Base-by-base conservation (phyloP, 176 grass and related monocot genomes). In the Cenchrus purpureus region DNA sequence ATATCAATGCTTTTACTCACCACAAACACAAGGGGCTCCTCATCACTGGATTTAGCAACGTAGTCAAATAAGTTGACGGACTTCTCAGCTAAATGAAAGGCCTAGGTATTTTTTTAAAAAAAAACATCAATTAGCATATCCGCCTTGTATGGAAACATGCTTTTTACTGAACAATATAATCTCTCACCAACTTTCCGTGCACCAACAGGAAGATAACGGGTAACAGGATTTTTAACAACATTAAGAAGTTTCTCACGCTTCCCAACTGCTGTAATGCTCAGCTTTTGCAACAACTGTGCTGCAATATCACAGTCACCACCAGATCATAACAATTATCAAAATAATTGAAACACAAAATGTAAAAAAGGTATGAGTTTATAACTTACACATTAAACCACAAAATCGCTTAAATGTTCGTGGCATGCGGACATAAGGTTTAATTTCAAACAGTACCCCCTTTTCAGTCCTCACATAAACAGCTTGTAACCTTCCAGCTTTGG, bases 201-300 rank as follows among this genome's bases (percentile, higher is more conserved):
- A 52, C 91, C 91, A 83, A 92, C 86, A 77, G 97, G 97, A 78
- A 98, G 79, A 83, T 96, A 86, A 8, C 86, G 91, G 49, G 91
- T 89, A 67, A 98, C 93, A 87, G 93, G 97, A 89, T 96, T 98
- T 88, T 98, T 95, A 86, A 96, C 94, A 52, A 98, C 90, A 83
- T 96, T 94, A 79, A 98, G 91, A 81, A 98, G 93, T 83, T 98
- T 98, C 84, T 98, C 96, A 40, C 89, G 87, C 73, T 92, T 98
- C 7, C 91, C 96, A 68, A 89, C 93, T 85, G 96, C 96, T 1
- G 93, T 92, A 83, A 98, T 98, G 85, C 96, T 95, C 84, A 99
- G 89, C 60, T 96, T 95, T 83, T 98, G 93, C 64, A 98, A 91
- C 83, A 98, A 86, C 87, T 98, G 97, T 70, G 93, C 93, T 98